Percentiles rank a stretch among this genome's conserved stretches.
These are phyloP conservation scores for Aspergillus cejpii DNA, from an alignment of 2,329 filamentous ascomycete genomes.

Conservation along the genomic window DNA sequence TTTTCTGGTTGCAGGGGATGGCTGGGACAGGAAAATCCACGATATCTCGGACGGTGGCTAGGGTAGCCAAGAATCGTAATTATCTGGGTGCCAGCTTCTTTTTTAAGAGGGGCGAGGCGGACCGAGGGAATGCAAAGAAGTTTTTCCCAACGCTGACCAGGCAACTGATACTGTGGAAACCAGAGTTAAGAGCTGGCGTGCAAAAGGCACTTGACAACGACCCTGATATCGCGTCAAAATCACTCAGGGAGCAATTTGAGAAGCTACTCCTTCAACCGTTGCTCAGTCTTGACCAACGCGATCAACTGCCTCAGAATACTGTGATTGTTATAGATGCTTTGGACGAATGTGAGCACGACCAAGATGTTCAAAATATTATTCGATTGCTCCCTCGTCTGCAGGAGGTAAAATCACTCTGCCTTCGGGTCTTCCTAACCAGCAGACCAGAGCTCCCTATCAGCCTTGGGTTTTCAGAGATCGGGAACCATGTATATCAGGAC, in stretches of 20 bases:
- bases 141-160: conserved; percentile 35
- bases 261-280: conserved; percentile 23
- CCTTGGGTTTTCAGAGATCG: conserved; percentile 16
- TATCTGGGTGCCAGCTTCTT: conserved; percentile 40
- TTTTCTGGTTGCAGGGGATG: conserved; percentile 34
- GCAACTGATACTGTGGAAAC: conserved; percentile 27
- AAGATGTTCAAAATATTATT: conserved; percentile 18
- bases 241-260: conserved; percentile 22
- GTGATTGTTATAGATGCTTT: conserved; percentile 22
- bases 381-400: conserved; percentile 13
- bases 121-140: conserved; percentile 30
- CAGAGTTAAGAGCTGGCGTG: conserved; percentile 19
- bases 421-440: conserved; percentile 23
- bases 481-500: conserved; percentile 14
- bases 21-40: conserved; percentile 27
- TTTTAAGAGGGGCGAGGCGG: conserved; percentile 41
- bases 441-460: conserved; percentile 22
- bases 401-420: conserved; percentile 3
- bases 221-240: conserved; percentile 18
- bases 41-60: conserved; percentile 29
- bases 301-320: neutral
- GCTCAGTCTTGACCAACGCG: neutral
- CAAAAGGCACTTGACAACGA: conserved; percentile 17
- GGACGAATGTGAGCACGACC: conserved; percentile 21
- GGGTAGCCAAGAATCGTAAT: conserved; percentile 10